Base-by-base conservation (phyloP, 1,284 basidiomycete species). In the Malassezia slooffiae region DNA sequence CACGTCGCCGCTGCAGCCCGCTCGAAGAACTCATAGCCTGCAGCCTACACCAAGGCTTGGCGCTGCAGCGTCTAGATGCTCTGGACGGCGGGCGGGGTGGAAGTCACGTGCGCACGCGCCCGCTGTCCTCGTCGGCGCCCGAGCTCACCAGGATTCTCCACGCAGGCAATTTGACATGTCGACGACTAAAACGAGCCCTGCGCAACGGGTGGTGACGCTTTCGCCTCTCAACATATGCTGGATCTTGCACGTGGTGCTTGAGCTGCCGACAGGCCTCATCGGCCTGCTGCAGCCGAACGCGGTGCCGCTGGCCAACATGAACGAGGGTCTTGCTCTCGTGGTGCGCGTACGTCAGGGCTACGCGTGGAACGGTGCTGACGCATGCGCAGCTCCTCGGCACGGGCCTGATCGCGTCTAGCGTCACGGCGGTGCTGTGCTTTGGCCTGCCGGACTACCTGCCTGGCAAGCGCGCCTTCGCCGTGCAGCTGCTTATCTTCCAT, bases 381-480 rank as follows among this genome's bases (percentile, higher is more conserved):
- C 4, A 41, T 33, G 6, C 41, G 26, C 21, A 50, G 43, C 28
- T 32, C 23, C 32, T 53, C 23, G 23, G 10, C 41, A 5, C 38
- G 12, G 26, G 33, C 16, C 28, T 28, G 10, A 31, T 34, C 8
- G 22, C 17, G 19, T 34, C 35, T 15, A 22, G 29, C 27, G 35
- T 63, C 16, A 34, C 53, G 16, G 50, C 51, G 33, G 16, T 57
- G 11, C 41, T 58, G 15, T 33, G 53, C 12, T 55, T 50, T 38
- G 49, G 39, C 3, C 46, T 61, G 10, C 57, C 55, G 79, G 84
- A 87, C 58, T 85, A 83, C 69, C 72, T 86, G 4, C 85, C 85
- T 0, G 83, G 83, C 7, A 87, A 87, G 71, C 78, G 84, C 13
- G 85, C 82, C 0, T 71, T 84, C 3, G 84, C 82, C 0, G 79